Conservation (phyloP, 2,329 filamentous ascomycete species). For the Colletotrichum aenigma region DNA sequence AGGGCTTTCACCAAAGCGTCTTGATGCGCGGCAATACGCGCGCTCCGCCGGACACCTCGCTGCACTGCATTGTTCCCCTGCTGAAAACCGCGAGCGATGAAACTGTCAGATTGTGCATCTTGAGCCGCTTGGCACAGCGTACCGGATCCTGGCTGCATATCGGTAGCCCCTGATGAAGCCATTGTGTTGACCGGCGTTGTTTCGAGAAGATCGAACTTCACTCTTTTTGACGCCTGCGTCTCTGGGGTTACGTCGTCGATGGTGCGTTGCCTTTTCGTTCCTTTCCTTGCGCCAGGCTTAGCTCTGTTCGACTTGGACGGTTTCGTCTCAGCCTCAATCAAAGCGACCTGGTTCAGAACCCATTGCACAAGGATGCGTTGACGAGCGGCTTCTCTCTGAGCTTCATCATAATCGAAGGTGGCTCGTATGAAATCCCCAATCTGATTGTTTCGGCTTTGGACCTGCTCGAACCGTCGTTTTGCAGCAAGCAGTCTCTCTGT, state of each 20-base stretch:
- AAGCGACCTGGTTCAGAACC: background rate
- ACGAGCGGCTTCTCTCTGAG: background rate
- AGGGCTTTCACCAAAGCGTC: background rate
- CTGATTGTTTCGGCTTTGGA: background rate
- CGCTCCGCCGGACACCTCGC: background rate
- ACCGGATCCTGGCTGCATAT: background rate
- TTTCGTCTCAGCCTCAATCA: background rate
- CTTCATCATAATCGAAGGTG: background rate
- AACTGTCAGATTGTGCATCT: background rate
- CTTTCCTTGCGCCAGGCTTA: background rate
- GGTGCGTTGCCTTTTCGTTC: background rate
- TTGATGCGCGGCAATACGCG: background rate
- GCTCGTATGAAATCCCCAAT: background rate
- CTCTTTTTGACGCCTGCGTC: background rate
- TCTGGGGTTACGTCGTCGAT: background rate
- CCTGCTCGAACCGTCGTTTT: background rate
- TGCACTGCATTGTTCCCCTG: background rate
- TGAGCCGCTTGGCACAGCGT: background rate
- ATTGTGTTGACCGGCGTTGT: background rate
- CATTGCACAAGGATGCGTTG: background rate
- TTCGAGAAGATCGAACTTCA: background rate
- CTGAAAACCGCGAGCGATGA: background rate
- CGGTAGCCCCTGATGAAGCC: background rate
- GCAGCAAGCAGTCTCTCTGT: background rate
- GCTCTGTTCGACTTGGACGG: background rate